Evolutionary conservation across 352 stramenopile species (phyloP).

Genomic region (Globisporangium okanoganense): DNA sequence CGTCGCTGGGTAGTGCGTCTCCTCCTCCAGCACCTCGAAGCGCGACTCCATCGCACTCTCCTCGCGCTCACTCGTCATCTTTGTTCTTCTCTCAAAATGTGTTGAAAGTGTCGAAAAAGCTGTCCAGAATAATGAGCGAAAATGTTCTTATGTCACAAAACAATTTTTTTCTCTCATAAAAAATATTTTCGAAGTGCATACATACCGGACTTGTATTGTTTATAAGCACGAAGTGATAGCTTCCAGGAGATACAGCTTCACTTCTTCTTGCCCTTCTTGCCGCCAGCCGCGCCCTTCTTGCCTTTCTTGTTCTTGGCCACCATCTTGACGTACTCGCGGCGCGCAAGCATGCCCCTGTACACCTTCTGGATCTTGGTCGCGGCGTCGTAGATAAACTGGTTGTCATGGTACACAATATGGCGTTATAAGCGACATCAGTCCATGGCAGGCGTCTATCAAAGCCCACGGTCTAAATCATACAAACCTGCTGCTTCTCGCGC

Average conservation of each 20-base stretch:
- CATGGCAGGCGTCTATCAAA: too few relatives aligned
- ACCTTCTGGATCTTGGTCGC: constrained; percentile 81
- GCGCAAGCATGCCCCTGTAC: constrained; percentile 60
- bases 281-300: constrained; percentile 48
- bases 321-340: constrained; percentile 71
- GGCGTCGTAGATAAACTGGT: constrained; percentile 62
- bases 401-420: neutral
- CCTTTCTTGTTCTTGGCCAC: constrained; percentile 84
- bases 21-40: constrained; percentile 85
- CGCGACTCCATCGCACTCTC: constrained; percentile 41
- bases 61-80: too few relatives aligned
- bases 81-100: too few relatives aligned
- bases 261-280: constrained; percentile 41
- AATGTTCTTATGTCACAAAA: too few relatives aligned
- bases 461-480: too few relatives aligned
- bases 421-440: neutral
- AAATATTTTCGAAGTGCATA: too few relatives aligned
- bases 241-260: too few relatives aligned
- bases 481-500: constrained; percentile 69
- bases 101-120: too few relatives aligned
- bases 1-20: constrained; percentile 64
- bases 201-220: neutral
- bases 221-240: too few relatives aligned
- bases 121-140: too few relatives aligned
- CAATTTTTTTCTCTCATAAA: too few relatives aligned